These are phyloP conservation scores for Fonsecaea pugnacius DNA, from an alignment of 2,329 filamentous ascomycete genomes.

Conservation along the genomic window DNA sequence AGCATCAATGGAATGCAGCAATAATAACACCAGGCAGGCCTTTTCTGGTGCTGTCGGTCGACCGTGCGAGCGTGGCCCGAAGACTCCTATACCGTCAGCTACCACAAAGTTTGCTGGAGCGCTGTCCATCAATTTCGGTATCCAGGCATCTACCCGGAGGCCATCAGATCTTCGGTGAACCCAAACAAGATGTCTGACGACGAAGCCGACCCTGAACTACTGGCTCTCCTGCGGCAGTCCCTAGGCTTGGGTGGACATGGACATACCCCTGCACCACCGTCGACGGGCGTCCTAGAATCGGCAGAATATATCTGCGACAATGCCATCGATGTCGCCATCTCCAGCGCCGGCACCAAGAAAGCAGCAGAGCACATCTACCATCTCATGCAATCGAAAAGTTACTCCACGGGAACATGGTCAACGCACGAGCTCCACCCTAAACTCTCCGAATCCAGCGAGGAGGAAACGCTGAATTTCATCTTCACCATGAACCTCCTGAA, in stretches of 20 bases:
- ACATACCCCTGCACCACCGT: conserved; percentile 60
- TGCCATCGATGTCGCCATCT: conserved; percentile 86
- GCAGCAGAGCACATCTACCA: conserved; percentile 79
- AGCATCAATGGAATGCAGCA: conserved; percentile 11
- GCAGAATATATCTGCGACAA: conserved; percentile 91
- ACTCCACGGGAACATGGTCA: conserved; percentile 84
- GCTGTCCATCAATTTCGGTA: not conserved
- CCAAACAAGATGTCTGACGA: conserved; percentile 76
- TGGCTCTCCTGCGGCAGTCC: conserved; percentile 82
- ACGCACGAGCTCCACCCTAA: conserved; percentile 83
- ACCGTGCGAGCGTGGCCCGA: conserved; percentile 11
- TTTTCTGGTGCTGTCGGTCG: conserved; percentile 14
- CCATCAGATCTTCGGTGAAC: not conserved
- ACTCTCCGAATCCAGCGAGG: conserved; percentile 76
- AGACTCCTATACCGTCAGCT: not conserved
- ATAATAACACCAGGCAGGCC: conserved; percentile 6
- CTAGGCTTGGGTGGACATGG: conserved; percentile 58
- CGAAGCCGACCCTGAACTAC: conserved; percentile 83
- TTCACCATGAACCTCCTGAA: conserved; percentile 98
- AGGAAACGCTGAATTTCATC: conserved; percentile 83
- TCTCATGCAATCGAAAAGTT: conserved; percentile 81
- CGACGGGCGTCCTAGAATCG: conserved; percentile 79
- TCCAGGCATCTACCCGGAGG: not conserved
- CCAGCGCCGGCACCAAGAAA: conserved; percentile 78
- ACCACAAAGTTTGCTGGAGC: not conserved